A percentile compares a stretch with the other conserved stretches of the same genome.
These are phyloP conservation scores for Candida boleticola DNA, from an alignment of 805 yeast species.

Conservation along the genomic window DNA sequence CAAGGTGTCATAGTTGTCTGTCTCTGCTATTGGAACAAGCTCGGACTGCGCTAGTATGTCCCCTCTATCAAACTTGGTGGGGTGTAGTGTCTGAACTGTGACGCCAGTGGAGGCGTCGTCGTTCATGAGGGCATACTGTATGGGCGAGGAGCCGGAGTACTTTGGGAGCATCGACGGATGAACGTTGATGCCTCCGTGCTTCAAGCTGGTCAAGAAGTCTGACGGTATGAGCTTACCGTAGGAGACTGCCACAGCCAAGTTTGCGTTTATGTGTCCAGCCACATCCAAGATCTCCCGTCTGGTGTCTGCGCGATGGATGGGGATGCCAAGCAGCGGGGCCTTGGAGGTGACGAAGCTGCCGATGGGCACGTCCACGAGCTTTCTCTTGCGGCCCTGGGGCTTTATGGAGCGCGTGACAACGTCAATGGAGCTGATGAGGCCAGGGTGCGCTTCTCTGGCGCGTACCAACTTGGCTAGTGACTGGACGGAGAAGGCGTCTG, in stretches of 20 bases:
- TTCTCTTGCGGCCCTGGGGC: slow-evolving; percentile 57
- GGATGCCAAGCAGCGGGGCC: slow-evolving; percentile 20
- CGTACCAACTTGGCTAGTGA: slow-evolving; percentile 35
- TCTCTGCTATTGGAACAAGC: slow-evolving; percentile 34
- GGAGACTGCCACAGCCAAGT: slow-evolving; percentile 86
- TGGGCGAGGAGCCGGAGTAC: slow-evolving; percentile 86
- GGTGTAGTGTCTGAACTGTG: slow-evolving; percentile 86
- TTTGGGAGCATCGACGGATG: slow-evolving; percentile 89
- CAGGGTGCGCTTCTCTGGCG: slow-evolving; percentile 8
- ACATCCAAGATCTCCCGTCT: slow-evolving; percentile 33
- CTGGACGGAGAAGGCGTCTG: slow-evolving; percentile 65
- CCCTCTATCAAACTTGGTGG: slow-evolving; percentile 82
- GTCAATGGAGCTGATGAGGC: slow-evolving; percentile 42
- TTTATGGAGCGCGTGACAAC: slow-evolving; percentile 66
- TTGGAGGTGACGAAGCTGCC: slow-evolving; percentile 35
- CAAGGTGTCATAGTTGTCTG: slow-evolving; percentile 47
- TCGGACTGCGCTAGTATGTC: slow-evolving; percentile 58
- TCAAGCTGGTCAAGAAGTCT: slow-evolving; percentile 44
- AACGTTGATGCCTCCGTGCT: slow-evolving; percentile 77
- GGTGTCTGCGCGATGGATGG: slow-evolving; percentile 52
- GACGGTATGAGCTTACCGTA: slow-evolving; percentile 81
- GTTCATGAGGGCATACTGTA: slow-evolving; percentile 74
- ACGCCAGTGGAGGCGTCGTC: slow-evolving; percentile 71
- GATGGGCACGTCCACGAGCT: slow-evolving; percentile 54
- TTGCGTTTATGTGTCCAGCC: slow-evolving; percentile 31